Evolutionary conservation across 805 yeast genomes (phyloP), one percentile per base, ranked within the genome.

Genomic region (Metschnikowia arizonensis): DNA sequence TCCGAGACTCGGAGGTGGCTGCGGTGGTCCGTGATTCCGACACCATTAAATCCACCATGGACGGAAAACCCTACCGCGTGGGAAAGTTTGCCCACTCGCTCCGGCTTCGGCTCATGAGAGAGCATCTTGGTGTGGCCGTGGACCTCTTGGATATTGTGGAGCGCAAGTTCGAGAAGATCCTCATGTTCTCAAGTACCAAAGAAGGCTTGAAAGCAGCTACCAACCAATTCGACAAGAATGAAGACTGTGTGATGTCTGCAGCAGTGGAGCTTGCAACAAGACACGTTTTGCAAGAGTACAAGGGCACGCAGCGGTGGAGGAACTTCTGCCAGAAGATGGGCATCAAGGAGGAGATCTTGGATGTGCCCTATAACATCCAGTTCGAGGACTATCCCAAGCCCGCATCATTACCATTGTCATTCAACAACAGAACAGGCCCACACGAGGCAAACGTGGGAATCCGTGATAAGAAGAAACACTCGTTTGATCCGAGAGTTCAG

Each of bases 1-100:
- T 75, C 17, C 76, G 99, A 61, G 99, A 93, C 61, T 89, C 97
- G 4, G 99, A 93, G 59, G 84, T 93, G 33, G 96, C 97, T 3
- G 88, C 90, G 1, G 67, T 91, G 44, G 81, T 93, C 4, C 77
- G 97, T 52, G 99, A 93, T 58, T 80, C 84, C 8, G 87, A 83
- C 50, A 76, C 82, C 50, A 69, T 89, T 5, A 64, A 68, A 38
- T 75, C 82, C 12, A 76, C 82, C 3, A 89, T 93, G 97, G 83
- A 82, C 49, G 97, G 95, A 1, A 68, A 80, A 56, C 85, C 87
- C 0, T 91, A 80, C 62, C 65, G 74, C 49, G 99, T 91, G 2
- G 91, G 88, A 3, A 82, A 81, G 54, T 93, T 91, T 70, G 88
- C 98, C 0, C 95, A 88, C 62, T 83, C 93, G 2, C 68, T 93